Evolutionary conservation across 2,329 filamentous ascomycete species (phyloP), one percentile per base, ranked within the genome.

Genomic region (Truncatella angustata): DNA sequence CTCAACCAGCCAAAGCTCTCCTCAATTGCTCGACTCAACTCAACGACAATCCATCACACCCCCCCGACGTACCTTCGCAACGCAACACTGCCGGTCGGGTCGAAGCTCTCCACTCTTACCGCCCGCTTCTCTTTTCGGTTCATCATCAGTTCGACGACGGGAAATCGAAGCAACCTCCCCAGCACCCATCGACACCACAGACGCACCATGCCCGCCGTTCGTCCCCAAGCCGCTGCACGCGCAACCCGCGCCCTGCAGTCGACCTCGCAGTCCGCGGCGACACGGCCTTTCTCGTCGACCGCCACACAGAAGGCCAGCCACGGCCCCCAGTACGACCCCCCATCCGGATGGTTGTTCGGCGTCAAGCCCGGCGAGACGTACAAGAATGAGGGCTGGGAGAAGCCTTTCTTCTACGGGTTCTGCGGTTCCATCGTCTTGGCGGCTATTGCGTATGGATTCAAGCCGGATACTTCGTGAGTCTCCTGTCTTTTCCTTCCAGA

Each of bases 391-490:
- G 94, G 93, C 49, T 99, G 94, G 94, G 94, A 99, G 81, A 85
- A 80, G 60, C 74, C 91, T 51, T 92, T 88, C 78, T 87, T 87
- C 70, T 90, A 89, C 70, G 91, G 92, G 46, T 91, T 96, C 73
- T 88, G 86, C 69, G 90, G 90, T 50, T 87, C 85, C 66, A 74
- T 96, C 66, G 73, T 84, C 24, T 78, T 91, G 59, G 87, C 86
- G 50, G 84, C 82, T 56, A 78, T 97, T 59, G 90, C 88, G 59
- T 91, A 96, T 75, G 91, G 90, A 57, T 97, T 94, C 71, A 97
- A 97, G 85, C 94, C 94, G 49, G 94, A 99, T 80, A 97, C 93
- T 58, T 96, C 91, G 94, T 99, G 81, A 77, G 92, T 91, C 55
- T 47, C 39, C 43, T 44, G 47, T 54, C 26, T 14, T 35, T 57